Evolutionary conservation across 768 basidiomycete species (phyloP).

Genomic region (Agaricus subrufescens): DNA sequence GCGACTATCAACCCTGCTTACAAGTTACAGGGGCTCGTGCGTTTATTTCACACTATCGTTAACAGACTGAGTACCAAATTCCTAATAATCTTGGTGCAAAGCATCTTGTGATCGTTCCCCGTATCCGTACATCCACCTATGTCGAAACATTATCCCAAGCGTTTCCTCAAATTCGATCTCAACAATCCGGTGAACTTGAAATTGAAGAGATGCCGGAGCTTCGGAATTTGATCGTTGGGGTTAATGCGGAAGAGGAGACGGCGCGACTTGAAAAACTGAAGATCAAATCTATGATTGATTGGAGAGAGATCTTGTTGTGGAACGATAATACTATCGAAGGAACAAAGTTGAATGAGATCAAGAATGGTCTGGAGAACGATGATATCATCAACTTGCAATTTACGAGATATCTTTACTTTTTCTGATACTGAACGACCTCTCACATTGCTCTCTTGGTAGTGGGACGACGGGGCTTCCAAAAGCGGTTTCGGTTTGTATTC

Average conservation of each 20-base stretch:
- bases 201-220: conserved; percentile 57
- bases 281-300: conserved; percentile 56
- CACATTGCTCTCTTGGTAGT: conserved; percentile 27
- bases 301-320: conserved; percentile 72
- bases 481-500: conserved; percentile 65
- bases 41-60: conserved; percentile 15
- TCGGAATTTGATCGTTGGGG: conserved; percentile 59
- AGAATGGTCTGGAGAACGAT: conserved; percentile 41
- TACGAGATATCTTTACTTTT: conserved; percentile 51
- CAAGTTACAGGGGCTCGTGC: conserved; percentile 62
- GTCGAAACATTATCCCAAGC: conserved; percentile 52
- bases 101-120: conserved; percentile 70
- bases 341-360: conserved; percentile 35
- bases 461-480: conserved; percentile 81
- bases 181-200: conserved; percentile 50
- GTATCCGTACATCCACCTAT: conserved; percentile 61
- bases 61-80: background rate
- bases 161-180: conserved; percentile 49
- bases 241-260: conserved; percentile 44
- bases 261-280: conserved; percentile 34
- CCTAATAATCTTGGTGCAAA: conserved; percentile 44
- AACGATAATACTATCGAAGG: conserved; percentile 44
- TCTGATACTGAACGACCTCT: background rate
- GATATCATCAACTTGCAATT: conserved; percentile 84
- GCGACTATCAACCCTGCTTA: conserved; percentile 85